phyloP scores from a whole-genome alignment of 805 yeast species.

The Starmerella powellii region DNA sequence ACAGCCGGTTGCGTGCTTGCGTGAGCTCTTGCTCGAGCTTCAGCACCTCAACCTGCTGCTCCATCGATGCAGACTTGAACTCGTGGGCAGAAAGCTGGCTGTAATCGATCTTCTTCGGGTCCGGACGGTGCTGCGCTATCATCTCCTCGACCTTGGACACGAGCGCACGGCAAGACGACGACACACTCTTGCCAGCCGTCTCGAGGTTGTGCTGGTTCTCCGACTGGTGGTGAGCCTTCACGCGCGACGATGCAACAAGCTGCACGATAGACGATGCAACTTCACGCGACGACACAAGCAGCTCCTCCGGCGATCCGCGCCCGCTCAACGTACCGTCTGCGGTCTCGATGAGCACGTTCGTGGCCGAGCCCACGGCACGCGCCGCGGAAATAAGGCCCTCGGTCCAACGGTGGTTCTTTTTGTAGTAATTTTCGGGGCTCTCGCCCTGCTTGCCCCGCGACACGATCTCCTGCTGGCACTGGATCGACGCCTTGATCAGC shows the following conservation, averaged over 20 bases:
- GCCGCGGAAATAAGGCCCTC: constrained; percentile 88
- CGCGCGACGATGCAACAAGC: constrained; percentile 81
- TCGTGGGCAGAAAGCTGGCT: constrained; percentile 60
- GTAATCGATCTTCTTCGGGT: constrained; percentile 44
- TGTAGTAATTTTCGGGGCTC: constrained; percentile 63
- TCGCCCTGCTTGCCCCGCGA: constrained; percentile 54
- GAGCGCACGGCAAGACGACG: constrained; percentile 60
- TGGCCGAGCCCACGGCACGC: constrained; percentile 71
- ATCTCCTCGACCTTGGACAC: constrained; percentile 59
- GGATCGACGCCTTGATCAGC: constrained; percentile 63
- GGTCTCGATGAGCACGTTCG: constrained; percentile 67
- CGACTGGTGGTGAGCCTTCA: constrained; percentile 65
- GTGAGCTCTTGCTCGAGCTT: constrained; percentile 64
- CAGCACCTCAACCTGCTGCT: constrained; percentile 81
- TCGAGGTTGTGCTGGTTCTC: constrained; percentile 67
- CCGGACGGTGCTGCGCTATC: constrained; percentile 33
- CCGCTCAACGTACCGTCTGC: constrained; percentile 70
- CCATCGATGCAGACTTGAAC: constrained; percentile 79
- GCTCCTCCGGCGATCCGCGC: constrained; percentile 60
- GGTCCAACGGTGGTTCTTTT: constrained; percentile 83
- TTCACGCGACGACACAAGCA: constrained; percentile 81
- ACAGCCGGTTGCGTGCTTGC: constrained; percentile 65
- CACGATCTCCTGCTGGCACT: constrained; percentile 71
- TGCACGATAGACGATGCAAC: constrained; percentile 90
- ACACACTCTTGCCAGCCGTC: constrained; percentile 53